Evolutionary conservation across 1,284 basidiomycete species (phyloP), one percentile per base, ranked within the genome.

Genomic region (Pseudozyma sp.): DNA sequence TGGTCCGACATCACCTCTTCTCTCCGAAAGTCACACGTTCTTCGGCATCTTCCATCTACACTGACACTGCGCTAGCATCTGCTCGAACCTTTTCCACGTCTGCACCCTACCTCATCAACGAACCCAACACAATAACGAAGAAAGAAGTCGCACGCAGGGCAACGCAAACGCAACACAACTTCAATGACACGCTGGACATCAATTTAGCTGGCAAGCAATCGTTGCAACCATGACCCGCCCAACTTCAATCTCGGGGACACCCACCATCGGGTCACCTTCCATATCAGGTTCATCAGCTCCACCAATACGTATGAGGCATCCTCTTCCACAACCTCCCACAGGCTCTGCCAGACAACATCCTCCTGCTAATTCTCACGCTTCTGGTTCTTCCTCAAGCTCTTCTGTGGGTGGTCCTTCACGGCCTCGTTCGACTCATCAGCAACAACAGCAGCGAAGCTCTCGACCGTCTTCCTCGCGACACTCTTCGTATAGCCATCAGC

Each of bases 231-330:
- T 31, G 25, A 31, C 25, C 25, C 25, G 39, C 12, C 16, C 42
- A 44, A 14, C 44, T 5, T 21, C 36, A 14, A n/a, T 44, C n/a
- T 14, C 44, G n/a, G 36, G 31, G 10, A n/a, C 44, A 4, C 25
- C 53, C 34, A 2, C 19, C 59, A 18, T 18, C 51, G 7, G 25
- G 34, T 60, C 53, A 11, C 52, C 64, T 36, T 43, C 44, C 25
- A 31, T 31, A 31, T 3, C 16, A 3, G 39, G 39, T 43, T 61
- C 25, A 34, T 34, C 44, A 40, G 65, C 54, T 12, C 54, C 65
- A 18, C 65, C 65, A 68, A 61, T 68, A 68, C 53, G 54, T 21
- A 38, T 68, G 16, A 58, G 65, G 7, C 65, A 68, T 36, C 52
- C 25, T 16, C 50, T 35, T 11, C 57, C 25, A 13, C 57, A 11